Evolutionary conservation across 2,329 filamentous ascomycete genomes (phyloP).

Genomic region (Botrytis tulipae): DNA sequence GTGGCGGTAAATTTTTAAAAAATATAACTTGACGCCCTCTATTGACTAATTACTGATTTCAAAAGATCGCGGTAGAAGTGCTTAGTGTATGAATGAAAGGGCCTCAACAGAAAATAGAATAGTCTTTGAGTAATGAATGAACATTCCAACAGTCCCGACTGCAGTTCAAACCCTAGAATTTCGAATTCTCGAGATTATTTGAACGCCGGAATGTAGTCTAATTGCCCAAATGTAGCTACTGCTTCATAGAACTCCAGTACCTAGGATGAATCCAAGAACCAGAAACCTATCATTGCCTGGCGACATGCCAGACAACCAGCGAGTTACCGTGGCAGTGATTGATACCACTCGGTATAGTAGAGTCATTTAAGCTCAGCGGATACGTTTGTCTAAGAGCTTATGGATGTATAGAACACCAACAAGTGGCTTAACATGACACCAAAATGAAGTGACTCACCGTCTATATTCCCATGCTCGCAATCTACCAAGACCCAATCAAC

Average conservation of each 20-base stretch:
- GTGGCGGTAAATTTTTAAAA: not conserved
- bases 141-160: not conserved
- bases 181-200: not conserved
- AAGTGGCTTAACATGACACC: not conserved
- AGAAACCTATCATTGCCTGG: not conserved
- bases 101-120: not conserved
- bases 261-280: not conserved
- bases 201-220: not conserved
- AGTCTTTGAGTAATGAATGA: not conserved
- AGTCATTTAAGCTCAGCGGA: not conserved
- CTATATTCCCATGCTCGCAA: conserved; percentile 57
- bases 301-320: too few species aligned
- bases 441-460: conserved; percentile 41
- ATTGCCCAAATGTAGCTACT: not conserved
- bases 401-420: not conserved
- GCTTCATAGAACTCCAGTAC: too few species aligned
- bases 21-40: not conserved
- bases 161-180: not conserved
- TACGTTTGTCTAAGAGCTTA: not conserved
- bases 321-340: not conserved
- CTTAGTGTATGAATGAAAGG: not conserved
- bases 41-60: not conserved
- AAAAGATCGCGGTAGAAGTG: not conserved
- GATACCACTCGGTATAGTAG: not conserved
- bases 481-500: conserved; percentile 66